Base-by-base conservation (phyloP, 1,139 yeast genomes). In the Hyphopichia wangnamkhiaoensis region DNA sequence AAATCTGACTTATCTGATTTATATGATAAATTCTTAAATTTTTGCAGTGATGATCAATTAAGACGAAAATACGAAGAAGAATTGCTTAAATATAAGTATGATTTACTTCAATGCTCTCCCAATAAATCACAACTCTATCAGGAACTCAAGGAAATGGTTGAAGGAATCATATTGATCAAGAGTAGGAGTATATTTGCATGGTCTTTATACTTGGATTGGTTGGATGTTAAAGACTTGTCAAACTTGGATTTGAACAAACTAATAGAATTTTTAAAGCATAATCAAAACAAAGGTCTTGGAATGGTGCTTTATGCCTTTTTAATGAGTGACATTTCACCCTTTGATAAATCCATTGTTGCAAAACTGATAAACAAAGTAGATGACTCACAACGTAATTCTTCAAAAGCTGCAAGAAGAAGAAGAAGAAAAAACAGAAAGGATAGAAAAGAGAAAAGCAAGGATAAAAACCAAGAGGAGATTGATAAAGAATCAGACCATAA, bases 121-220 rank as follows among this genome's bases (percentile, higher is more conserved):
- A 80, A 82, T 43, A 63, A 64, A 14, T 43, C 42, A 3, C 34
- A 45, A 1, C 57, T 74, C 37, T 62, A 64, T n/a, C 49, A 49
- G 2, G 73, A 76, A 31, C 65, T 89, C 3, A 65, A 66, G 37
- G 79, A 76, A 10, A 71, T 80, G 73, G 79, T 82, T 1, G 84
- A 80, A 16, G 95, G 85, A 29, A 79, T 91, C 82, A 80, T 90
- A 3, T 63, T 84, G 20, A 79, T 93, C 12, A 75, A 78, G 31
- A 77, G 82, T 13, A 71, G 74, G 0, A 80, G 82, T 19, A 65
- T 76, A 21, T 65, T 77, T 30, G 89, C 93, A 1, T 93, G 96
- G 95, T 71, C 76, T 36, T 56, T 84, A 12, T 80, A 80, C 50
- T 79, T 90, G 49, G 96, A 93, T 51, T 85, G 93, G 84, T 49